Evolutionary conservation across 371 early-diverging fungal species (phyloP).

Genomic region (Syncephalastrum sp.): DNA sequence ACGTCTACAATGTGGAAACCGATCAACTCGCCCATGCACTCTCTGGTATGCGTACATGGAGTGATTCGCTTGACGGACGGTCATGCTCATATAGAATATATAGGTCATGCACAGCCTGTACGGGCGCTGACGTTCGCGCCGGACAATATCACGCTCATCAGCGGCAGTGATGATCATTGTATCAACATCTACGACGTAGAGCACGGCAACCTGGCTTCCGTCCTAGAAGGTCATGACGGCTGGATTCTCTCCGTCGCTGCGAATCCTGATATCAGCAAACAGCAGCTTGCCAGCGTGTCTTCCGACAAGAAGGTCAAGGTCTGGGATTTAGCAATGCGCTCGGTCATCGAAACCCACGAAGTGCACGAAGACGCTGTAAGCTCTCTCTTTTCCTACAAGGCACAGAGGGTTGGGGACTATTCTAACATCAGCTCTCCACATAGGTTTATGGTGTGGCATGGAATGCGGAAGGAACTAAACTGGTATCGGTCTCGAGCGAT

Average conservation of each 20-base stretch:
- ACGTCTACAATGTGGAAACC: constrained; percentile 72
- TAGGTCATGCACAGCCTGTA: constrained; percentile 77
- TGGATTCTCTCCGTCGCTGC: constrained; percentile 77
- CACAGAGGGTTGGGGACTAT: no score
- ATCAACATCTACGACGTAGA: constrained; percentile 83
- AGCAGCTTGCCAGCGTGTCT: constrained; percentile 71
- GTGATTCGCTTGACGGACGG: constrained; percentile 13
- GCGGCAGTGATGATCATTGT: constrained; percentile 80
- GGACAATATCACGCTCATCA: constrained; percentile 69
- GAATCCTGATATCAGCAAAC: constrained; percentile 64
- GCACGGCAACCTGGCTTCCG: constrained; percentile 73
- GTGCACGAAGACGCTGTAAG: constrained; percentile 74
- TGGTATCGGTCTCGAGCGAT: constrained; percentile 78
- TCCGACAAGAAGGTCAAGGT: constrained; percentile 80
- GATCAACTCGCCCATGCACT: constrained; percentile 67
- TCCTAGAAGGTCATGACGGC: constrained; percentile 72
- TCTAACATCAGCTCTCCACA: neutral
- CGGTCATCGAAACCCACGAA: constrained; percentile 80
- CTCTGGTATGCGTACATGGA: constrained; percentile 45
- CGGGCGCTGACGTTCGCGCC: constrained; percentile 72
- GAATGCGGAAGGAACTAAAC: constrained; percentile 73
- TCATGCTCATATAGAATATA: constrained; percentile 2
- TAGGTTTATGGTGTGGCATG: constrained; percentile 80
- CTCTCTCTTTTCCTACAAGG: neutral
- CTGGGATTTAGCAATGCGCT: constrained; percentile 74